Conservation (phyloP, 345 rosid species). For the Citrus sinensis region DNA sequence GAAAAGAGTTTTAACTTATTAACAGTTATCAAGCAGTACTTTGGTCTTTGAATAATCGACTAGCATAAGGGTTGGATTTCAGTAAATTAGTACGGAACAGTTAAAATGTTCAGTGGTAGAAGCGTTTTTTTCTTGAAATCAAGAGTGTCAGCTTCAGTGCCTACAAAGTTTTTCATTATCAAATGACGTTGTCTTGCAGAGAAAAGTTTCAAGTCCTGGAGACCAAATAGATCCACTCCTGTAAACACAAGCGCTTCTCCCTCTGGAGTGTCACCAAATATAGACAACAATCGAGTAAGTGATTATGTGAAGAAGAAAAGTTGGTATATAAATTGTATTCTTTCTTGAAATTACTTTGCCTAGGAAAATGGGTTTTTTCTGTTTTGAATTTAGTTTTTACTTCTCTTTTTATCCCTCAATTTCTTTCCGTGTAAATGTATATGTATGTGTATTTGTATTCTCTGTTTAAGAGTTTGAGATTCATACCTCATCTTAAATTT, state of each 20-base stretch:
- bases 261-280: conserved; percentile 16
- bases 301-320: conserved; percentile 10
- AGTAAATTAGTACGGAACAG: neutral
- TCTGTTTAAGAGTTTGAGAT: neutral
- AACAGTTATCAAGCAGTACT: neutral
- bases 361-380: neutral
- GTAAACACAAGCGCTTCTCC: conserved; percentile 14
- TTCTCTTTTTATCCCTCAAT: neutral
- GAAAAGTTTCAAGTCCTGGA: conserved; percentile 38
- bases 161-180: conserved; percentile 4
- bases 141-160: neutral
- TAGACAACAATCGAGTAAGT: conserved; percentile 31
- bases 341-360: neutral
- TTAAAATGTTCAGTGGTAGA: neutral
- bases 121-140: neutral
- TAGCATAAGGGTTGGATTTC: neutral
- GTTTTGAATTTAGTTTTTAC: neutral
- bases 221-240: conserved; percentile 28
- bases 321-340: neutral
- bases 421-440: neutral
- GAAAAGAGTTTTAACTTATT: neutral
- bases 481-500: neutral
- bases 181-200: conserved; percentile 23
- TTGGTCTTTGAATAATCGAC: neutral
- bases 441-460: neutral